These are phyloP conservation scores for Septoria linicola DNA, from an alignment of 2,329 filamentous ascomycete species.

Conservation along the genomic window DNA sequence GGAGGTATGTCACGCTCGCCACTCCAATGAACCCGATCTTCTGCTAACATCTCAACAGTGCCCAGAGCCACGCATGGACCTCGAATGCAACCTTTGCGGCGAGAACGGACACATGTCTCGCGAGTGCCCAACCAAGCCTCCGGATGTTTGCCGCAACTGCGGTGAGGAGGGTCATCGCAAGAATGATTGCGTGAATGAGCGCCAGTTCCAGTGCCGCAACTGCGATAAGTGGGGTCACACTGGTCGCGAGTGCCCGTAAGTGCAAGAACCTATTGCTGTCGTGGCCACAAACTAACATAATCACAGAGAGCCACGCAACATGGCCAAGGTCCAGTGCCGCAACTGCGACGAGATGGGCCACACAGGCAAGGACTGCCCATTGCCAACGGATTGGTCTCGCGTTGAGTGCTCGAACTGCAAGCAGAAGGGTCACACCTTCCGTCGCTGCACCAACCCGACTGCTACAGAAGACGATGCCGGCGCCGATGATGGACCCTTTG, in stretches of 20 bases:
- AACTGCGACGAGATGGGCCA: constrained; percentile 45
- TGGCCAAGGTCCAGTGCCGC: constrained; percentile 49
- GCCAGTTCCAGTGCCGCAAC: constrained; percentile 38
- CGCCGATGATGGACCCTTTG: constrained; percentile 5
- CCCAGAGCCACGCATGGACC: constrained; percentile 51
- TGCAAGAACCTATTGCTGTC: constrained; percentile 37
- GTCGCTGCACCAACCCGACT: constrained; percentile 30
- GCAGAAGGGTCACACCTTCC: constrained; percentile 32
- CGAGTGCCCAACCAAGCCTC: constrained; percentile 34
- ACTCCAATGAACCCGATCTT: background rate
- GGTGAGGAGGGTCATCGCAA: constrained; percentile 36
- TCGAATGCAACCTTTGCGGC: constrained; percentile 38
- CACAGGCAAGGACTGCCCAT: constrained; percentile 12
- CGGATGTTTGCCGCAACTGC: constrained; percentile 40
- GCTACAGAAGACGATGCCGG: constrained; percentile 15
- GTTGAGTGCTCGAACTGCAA: constrained; percentile 50
- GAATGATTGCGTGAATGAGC: constrained; percentile 38
- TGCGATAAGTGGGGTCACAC: constrained; percentile 40
- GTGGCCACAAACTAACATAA: constrained; percentile 1
- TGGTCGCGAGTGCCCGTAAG: constrained; percentile 59
- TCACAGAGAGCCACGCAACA: constrained; percentile 47
- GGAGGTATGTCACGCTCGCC: constrained; percentile 31
- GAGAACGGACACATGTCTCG: constrained; percentile 38
- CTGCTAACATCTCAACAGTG: constrained; percentile 46
- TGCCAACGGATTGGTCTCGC: constrained; percentile 39